These are phyloP conservation scores for Extremus antarcticus DNA, from an alignment of 495 filamentous ascomycete species.

Conservation along the genomic window DNA sequence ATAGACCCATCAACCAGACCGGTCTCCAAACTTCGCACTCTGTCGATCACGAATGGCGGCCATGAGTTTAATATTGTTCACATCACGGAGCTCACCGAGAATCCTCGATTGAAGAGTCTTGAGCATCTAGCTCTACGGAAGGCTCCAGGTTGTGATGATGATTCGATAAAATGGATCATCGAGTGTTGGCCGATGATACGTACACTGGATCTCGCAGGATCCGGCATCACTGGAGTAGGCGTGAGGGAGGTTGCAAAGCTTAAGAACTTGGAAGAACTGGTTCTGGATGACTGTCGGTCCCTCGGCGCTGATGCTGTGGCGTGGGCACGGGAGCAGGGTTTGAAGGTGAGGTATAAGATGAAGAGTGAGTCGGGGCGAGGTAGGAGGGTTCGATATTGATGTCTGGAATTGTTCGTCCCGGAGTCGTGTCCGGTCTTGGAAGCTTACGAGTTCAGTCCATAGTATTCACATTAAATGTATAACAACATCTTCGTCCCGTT, in stretches of 20 bases:
- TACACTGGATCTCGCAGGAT: constrained; percentile 15
- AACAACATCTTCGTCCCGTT: too few relatives aligned
- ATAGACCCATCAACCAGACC: background rate
- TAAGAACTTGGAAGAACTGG: constrained; percentile 18
- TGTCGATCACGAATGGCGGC: background rate
- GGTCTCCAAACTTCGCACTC: background rate
- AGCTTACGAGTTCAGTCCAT: too few relatives aligned
- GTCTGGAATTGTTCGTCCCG: too few relatives aligned
- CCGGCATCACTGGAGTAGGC: constrained; percentile 25
- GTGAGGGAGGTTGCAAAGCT: constrained; percentile 20
- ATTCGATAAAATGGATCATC: background rate
- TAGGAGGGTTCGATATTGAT: too few relatives aligned
- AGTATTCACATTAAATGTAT: too few relatives aligned
- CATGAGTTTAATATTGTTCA: too few relatives aligned
- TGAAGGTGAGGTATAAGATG: constrained; percentile 6
- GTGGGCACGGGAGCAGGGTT: constrained; percentile 22
- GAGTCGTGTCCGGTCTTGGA: too few relatives aligned
- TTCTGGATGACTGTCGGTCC: constrained; percentile 21
- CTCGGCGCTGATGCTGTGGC: constrained; percentile 25
- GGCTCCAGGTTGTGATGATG: background rate
- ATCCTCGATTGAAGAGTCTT: background rate
- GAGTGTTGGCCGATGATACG: constrained; percentile 8
- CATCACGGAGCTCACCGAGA: too few relatives aligned
- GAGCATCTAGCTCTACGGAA: background rate
- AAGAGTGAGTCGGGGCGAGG: too few relatives aligned